Conservation (phyloP, 805 yeast species). For the Starmerella floricola region DNA sequence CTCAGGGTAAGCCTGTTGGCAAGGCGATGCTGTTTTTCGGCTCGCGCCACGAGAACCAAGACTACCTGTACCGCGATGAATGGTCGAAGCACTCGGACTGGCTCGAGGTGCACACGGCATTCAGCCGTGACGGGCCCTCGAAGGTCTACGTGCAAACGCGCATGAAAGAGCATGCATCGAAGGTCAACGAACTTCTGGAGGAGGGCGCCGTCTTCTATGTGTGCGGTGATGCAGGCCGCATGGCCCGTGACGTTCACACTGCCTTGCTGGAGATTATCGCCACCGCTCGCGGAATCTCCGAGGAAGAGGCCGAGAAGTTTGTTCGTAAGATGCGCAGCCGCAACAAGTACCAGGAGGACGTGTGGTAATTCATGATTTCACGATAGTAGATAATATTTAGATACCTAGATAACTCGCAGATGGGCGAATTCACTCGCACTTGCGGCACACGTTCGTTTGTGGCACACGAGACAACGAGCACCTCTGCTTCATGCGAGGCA, state of each 20-base stretch:
- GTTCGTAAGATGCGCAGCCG: constrained; percentile 68
- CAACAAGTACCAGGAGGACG: constrained; percentile 93
- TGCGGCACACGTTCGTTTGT: no score
- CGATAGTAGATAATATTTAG: background rate
- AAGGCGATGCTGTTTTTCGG: constrained; percentile 73
- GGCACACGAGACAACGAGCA: no score
- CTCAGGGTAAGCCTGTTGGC: constrained; percentile 48
- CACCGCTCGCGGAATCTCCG: constrained; percentile 48
- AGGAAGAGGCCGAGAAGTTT: constrained; percentile 60
- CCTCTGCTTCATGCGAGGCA: no score
- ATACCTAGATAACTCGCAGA: no score
- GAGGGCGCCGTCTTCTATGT: constrained; percentile 82
- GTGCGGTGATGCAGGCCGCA: constrained; percentile 91
- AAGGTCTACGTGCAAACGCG: constrained; percentile 79
- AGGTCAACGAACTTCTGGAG: constrained; percentile 41
- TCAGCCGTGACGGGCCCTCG: constrained; percentile 58
- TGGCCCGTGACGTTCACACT: constrained; percentile 88
- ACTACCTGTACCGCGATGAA: constrained; percentile 76
- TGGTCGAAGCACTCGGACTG: constrained; percentile 55
- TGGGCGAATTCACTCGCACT: no score
- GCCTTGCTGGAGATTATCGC: constrained; percentile 53
- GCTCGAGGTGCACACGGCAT: constrained; percentile 61
- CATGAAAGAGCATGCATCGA: constrained; percentile 38
- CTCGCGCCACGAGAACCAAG: constrained; percentile 66
- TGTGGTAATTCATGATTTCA: constrained; percentile 48